Conservation (phyloP, 805 yeast genomes). For the Candida insectorum region DNA sequence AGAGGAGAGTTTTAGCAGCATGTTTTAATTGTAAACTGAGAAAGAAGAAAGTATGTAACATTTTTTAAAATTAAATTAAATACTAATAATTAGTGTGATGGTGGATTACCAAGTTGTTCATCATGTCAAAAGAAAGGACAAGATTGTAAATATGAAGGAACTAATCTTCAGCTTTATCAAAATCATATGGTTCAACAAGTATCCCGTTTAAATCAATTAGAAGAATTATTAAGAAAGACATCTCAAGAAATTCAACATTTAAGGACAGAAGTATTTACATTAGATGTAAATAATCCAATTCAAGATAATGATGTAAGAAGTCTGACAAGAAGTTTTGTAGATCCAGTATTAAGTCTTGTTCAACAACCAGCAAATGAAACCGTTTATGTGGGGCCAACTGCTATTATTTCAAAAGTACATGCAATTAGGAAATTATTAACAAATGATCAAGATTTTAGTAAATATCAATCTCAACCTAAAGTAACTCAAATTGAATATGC, state of each 20-base stretch:
- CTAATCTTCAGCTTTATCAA: slow-evolving; percentile 5
- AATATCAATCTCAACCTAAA: background rate
- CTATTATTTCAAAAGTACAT: slow-evolving; percentile 20
- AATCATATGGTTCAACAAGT: slow-evolving; percentile 3
- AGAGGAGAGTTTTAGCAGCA: slow-evolving; percentile 7
- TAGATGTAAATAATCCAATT: slow-evolving; percentile 2
- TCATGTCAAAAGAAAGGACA: background rate
- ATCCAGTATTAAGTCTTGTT: slow-evolving; percentile 7
- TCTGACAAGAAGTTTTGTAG: slow-evolving; percentile 2
- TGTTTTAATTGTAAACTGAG: slow-evolving; percentile 8
- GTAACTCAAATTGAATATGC: background rate
- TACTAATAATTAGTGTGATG: slow-evolving; percentile 8
- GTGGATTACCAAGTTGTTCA: slow-evolving; percentile 6
- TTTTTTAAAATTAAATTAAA: background rate
- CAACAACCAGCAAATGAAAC: slow-evolving; percentile 10
- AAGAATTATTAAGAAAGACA: slow-evolving; percentile 1
- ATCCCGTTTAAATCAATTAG: slow-evolving; percentile 3
- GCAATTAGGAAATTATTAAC: slow-evolving; percentile 15
- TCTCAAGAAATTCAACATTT: slow-evolving; percentile 4
- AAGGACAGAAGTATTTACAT: slow-evolving; percentile 1
- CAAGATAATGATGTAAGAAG: slow-evolving; percentile 2
- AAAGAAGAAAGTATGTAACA: slow-evolving; percentile 7
- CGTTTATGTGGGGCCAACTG: slow-evolving; percentile 18
- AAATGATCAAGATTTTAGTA: slow-evolving; percentile 7
- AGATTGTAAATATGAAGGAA: slow-evolving; percentile 4